These are phyloP conservation scores for Paramyrothecium roridum DNA, from an alignment of 2,329 filamentous ascomycete genomes.

Conservation along the genomic window DNA sequence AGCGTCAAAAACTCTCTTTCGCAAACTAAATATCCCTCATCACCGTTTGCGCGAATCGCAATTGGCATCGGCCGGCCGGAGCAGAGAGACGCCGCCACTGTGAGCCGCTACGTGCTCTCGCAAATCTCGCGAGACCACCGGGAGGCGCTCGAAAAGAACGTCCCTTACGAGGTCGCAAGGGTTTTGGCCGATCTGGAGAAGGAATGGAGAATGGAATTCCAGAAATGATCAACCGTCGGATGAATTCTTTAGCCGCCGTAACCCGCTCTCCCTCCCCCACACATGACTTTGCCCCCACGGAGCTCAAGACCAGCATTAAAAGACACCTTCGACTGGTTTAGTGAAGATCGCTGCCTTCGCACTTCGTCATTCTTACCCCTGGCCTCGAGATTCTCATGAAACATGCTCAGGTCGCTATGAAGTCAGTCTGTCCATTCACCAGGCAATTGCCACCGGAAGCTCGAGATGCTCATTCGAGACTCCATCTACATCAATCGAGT, in stretches of 20 bases:
- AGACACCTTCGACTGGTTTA: too few relatives aligned
- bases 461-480: too few relatives aligned
- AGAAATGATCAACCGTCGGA: not conserved
- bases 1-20: constrained; percentile 55
- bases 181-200: not conserved
- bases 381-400: too few relatives aligned
- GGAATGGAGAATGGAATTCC: not conserved
- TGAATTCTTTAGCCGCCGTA: too few relatives aligned
- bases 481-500: too few relatives aligned
- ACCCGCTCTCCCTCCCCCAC: not conserved
- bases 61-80: constrained; percentile 85
- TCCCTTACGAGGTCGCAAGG: not conserved
- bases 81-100: constrained; percentile 62
- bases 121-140: constrained; percentile 47
- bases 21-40: constrained; percentile 33
- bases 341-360: too few relatives aligned
- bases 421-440: too few relatives aligned
- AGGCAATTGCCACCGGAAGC: too few relatives aligned
- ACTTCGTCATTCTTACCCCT: too few relatives aligned
- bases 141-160: not conserved
- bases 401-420: too few relatives aligned
- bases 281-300: not conserved
- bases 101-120: constrained; percentile 74
- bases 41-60: constrained; percentile 59
- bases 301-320: too few relatives aligned